Evolutionary conservation across 2,329 filamentous ascomycete species (phyloP), one percentile per base, ranked within the genome.

Genomic region (Leptographium galeiforme): DNA sequence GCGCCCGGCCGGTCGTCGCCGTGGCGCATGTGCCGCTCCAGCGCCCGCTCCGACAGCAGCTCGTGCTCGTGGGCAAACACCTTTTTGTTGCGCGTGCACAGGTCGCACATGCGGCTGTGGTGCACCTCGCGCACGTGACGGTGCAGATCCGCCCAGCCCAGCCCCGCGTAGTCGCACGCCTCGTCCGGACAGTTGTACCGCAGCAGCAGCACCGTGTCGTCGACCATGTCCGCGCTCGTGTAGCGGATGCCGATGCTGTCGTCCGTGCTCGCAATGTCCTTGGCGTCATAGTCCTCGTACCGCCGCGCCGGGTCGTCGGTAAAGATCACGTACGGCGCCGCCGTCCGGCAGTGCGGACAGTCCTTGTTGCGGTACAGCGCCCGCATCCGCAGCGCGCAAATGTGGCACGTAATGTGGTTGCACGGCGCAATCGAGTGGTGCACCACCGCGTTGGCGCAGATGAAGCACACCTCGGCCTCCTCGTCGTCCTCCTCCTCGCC

Each of bases 31-130:
- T 98, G 93, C 62, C 81, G 86, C 60, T 87, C 82, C 50, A 97
- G 74, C 60, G 91, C 88, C 58, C 83, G 79, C 57, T 82, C 78
- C 1, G 87, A 85, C 66, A 96, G 97, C 1, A 98, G 76, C 58
- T 94, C 88, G 65, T 98, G 93, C 68, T 98, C 93, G 69, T 98
- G 93, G 1, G 93, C 96, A 62, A 98, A 98, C 38, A 96, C 89
- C 64, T 95, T 96, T 70, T 98, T 98, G 72, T 96, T 90, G 56
- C 89, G 76, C 8, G 90, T 78, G 68, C 90, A 96, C 12, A 95
- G 75, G 67, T 95, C 89, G 68, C 87, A 94, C 84, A 94, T 90
- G 65, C 87, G 84, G 70, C 91, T 95, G 58, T 84, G 77, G 71
- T 98, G 93, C 55, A 78, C 79, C 51, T 74, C 80, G 64, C 85